Base-by-base conservation (phyloP, 805 yeast genomes). In the Starmerella bombicola region DNA sequence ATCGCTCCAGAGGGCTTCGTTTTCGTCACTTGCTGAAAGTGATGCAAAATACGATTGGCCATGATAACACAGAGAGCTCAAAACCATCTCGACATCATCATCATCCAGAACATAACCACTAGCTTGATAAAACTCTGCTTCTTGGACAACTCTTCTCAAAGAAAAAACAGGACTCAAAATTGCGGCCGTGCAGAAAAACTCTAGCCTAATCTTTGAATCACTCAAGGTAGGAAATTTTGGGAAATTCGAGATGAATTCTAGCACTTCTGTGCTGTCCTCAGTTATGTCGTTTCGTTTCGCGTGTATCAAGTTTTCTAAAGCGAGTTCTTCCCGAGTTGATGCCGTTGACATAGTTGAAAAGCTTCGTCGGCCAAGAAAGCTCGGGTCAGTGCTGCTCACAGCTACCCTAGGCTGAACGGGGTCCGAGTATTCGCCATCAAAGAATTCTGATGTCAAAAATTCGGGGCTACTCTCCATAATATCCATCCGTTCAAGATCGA, bases 401-500 rank as follows among this genome's bases (percentile, higher is more conserved):
- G 20, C 28, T n/a, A 4, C 15, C 22, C 13, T 17, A 21, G 2
- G 3, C 18, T 6, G 5, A 15, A 5, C 31, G 8, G 40, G 43
- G 9, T 35, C 40, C 3, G 20, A 34, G 25, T 34, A 37, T 9
- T 25, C 40, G 3, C 8, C 24, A 18, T 15, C 13, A 6, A n/a
- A 28, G 4, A 35, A 28, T 9, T 41, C 38, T 7, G n/a, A 34
- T 5, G 7, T 21, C n/a, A 21, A 17, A 5, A 17, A 38, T 3
- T 22, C 31, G 19, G 18, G 2, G 12, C 17, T 39, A 12, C 23
- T 25, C 4, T 26, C 37, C 31, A 19, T 16, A 2, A 22, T 25
- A 31, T 29, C 39, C 9, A 50, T 28, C 30, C 50, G 49, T 19
- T 52, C 47, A 10, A 86, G 66, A 52, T 81, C 74, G 48, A 88